These are phyloP conservation scores for Lactarius evosmus DNA, from an alignment of 768 basidiomycete species.

Conservation along the genomic window DNA sequence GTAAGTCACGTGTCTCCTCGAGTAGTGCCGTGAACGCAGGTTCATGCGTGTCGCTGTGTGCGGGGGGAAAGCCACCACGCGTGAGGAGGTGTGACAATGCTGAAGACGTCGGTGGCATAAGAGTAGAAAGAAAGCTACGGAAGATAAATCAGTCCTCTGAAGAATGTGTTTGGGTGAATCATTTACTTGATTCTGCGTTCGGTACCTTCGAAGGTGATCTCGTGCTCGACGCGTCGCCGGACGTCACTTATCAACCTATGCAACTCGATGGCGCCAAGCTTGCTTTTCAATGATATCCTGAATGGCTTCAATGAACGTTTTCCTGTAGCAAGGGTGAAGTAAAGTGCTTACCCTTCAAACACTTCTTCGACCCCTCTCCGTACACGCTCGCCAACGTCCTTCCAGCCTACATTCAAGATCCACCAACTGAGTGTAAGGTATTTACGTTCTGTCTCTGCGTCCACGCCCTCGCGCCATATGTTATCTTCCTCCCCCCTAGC, in stretches of 20 bases:
- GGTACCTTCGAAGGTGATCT: slow-evolving; percentile 56
- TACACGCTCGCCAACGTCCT: slow-evolving; percentile 72
- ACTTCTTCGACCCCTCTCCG: slow-evolving; percentile 74
- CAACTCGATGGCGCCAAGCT: slow-evolving; percentile 66
- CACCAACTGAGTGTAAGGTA: slow-evolving; percentile 91
- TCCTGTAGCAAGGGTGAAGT: not conserved
- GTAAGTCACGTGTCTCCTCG: slow-evolving; percentile 58
- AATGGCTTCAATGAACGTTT: not conserved
- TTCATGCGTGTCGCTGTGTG: slow-evolving; percentile 39
- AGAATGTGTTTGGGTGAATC: slow-evolving; percentile 6
- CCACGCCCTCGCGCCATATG: slow-evolving; percentile 37
- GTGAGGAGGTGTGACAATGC: slow-evolving; percentile 65
- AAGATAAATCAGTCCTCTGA: slow-evolving; percentile 9
- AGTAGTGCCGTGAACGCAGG: slow-evolving; percentile 61
- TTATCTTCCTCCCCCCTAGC: slow-evolving; percentile 29
- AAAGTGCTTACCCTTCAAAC: slow-evolving; percentile 66
- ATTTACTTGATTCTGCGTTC: slow-evolving; percentile 56
- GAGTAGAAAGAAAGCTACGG: slow-evolving; percentile 63
- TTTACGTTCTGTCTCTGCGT: slow-evolving; percentile 69
- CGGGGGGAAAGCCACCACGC: slow-evolving; percentile 53
- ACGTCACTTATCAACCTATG: slow-evolving; percentile 68
- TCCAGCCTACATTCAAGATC: slow-evolving; percentile 91
- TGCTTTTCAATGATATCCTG: slow-evolving; percentile 82
- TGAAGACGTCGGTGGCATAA: slow-evolving; percentile 72
- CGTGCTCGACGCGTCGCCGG: slow-evolving; percentile 71